phyloP scores from a whole-genome alignment of 768 basidiomycete genomes.

The Imleria badia region DNA sequence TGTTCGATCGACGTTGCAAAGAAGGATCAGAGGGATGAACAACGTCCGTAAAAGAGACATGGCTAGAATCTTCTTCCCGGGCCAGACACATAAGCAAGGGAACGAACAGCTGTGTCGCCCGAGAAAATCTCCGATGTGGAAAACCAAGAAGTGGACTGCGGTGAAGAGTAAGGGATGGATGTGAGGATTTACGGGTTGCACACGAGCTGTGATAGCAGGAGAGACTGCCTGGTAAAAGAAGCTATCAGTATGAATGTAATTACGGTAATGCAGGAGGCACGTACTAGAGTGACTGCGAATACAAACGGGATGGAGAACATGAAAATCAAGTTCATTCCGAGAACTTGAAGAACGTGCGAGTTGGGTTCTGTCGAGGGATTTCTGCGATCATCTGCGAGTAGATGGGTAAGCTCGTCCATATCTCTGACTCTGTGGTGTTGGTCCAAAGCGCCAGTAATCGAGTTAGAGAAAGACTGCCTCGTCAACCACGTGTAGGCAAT shows the following conservation, averaged over 20 bases:
- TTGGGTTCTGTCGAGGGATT: neutral
- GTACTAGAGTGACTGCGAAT: neutral
- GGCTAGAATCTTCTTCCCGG: neutral
- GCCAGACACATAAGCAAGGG: conserved; percentile 64
- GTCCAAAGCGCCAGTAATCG: neutral
- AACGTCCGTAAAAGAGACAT: conserved; percentile 2
- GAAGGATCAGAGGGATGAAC: conserved; percentile 2
- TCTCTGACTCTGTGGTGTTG: neutral
- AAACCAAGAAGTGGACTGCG: conserved; percentile 71
- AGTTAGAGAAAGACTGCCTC: neutral
- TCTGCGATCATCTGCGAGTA: neutral
- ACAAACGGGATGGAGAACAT: neutral
- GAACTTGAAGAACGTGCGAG: neutral
- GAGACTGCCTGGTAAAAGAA: neutral
- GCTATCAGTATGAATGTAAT: conserved; percentile 4
- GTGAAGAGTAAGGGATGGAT: neutral
- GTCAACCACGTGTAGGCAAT: neutral
- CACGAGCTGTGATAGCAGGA: neutral
- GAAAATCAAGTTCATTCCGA: neutral
- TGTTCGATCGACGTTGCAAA: conserved; percentile 58
- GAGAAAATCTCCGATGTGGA: conserved; percentile 67
- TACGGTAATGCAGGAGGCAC: neutral
- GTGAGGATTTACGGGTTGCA: neutral
- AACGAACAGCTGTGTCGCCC: conserved; percentile 73
- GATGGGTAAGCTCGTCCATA: neutral